These are phyloP conservation scores for Blastobotrys petasosporus DNA, from an alignment of 1,139 yeast genomes.

Conservation along the genomic window DNA sequence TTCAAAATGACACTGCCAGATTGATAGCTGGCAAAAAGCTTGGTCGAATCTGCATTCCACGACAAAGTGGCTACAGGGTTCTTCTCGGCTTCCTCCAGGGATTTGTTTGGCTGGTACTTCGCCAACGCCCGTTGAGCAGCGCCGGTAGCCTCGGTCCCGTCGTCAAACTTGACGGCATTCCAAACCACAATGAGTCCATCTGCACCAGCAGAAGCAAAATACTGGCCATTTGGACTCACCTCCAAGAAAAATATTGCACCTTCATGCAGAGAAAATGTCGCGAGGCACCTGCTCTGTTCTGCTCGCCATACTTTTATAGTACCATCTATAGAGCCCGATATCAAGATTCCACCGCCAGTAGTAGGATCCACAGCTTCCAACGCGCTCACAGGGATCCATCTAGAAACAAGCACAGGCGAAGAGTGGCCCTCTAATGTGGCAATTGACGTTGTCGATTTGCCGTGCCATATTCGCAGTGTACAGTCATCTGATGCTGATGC, in stretches of 20 bases:
- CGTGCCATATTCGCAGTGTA: conserved; percentile 61
- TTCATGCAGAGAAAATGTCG: conserved; percentile 37
- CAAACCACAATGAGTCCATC: conserved; percentile 53
- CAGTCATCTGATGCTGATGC: conserved; percentile 77
- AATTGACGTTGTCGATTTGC: conserved; percentile 29
- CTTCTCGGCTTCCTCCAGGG: conserved; percentile 9
- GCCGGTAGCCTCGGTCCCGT: background rate
- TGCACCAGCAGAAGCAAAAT: conserved; percentile 58
- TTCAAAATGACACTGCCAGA: conserved; percentile 8
- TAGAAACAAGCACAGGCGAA: conserved; percentile 28
- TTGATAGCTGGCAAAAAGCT: conserved; percentile 23
- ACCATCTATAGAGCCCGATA: conserved; percentile 66
- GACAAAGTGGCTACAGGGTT: conserved; percentile 18
- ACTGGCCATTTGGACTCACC: conserved; percentile 45
- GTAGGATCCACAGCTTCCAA: conserved; percentile 13
- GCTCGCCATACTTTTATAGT: conserved; percentile 64
- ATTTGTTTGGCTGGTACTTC: conserved; percentile 9
- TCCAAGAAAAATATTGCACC: conserved; percentile 49
- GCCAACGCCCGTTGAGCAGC: conserved; percentile 16
- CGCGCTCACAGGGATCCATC: conserved; percentile 25
- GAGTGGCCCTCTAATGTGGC: conserved; percentile 27
- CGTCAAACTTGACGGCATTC: conserved; percentile 34
- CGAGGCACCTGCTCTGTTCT: conserved; percentile 38
- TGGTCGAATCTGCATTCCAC: conserved; percentile 25
- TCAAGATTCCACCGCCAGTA: conserved; percentile 20